Percentiles rank a stretch among this genome's conserved stretches.
Evolutionary conservation across 2,329 filamentous ascomycete species (phyloP).

Genomic region (Neofusicoccum sp.): DNA sequence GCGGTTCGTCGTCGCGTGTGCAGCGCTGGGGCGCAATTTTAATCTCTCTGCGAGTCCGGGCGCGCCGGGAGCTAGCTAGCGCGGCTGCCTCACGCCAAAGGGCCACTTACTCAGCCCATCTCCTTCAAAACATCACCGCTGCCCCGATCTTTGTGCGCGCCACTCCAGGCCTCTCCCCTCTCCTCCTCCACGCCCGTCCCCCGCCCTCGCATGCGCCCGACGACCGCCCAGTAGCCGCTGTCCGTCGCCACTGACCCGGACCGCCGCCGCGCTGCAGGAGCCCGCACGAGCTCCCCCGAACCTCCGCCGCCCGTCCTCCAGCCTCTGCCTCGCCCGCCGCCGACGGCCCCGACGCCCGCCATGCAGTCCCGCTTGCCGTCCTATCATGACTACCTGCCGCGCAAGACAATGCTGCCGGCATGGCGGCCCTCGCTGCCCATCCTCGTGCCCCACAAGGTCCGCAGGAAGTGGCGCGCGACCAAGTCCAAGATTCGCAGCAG

Average conservation of each 20-base stretch:
- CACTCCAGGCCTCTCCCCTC: neutral
- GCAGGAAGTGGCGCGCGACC: slow-evolving; percentile 61
- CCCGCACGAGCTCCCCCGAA: slow-evolving; percentile 6
- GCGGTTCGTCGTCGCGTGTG: slow-evolving; percentile 15
- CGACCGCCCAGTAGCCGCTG: slow-evolving; percentile 11
- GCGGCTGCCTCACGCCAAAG: slow-evolving; percentile 10
- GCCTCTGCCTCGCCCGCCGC: neutral
- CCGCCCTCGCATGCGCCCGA: slow-evolving; percentile 17
- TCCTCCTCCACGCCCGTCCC: neutral
- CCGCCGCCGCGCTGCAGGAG: slow-evolving; percentile 17
- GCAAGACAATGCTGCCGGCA: slow-evolving; percentile 15
- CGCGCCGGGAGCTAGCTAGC: slow-evolving; percentile 10
- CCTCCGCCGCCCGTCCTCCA: slow-evolving; percentile 5
- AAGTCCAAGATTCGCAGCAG: slow-evolving; percentile 65
- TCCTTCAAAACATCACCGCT: slow-evolving; percentile 17
- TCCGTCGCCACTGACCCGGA: slow-evolving; percentile 1
- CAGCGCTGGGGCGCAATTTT: slow-evolving; percentile 13
- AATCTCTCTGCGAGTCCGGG: slow-evolving; percentile 8
- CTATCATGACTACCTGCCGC: slow-evolving; percentile 17
- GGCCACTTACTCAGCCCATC: slow-evolving; percentile 19
- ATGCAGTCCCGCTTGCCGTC: slow-evolving; percentile 19
- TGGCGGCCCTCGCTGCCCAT: slow-evolving; percentile 18
- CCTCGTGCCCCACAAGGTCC: slow-evolving; percentile 63
- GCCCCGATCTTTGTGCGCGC: slow-evolving; percentile 9
- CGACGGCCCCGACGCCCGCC: neutral